Evolutionary conservation across 2,329 filamentous ascomycete genomes (phyloP).

Genomic region (Aspergillus sp.): DNA sequence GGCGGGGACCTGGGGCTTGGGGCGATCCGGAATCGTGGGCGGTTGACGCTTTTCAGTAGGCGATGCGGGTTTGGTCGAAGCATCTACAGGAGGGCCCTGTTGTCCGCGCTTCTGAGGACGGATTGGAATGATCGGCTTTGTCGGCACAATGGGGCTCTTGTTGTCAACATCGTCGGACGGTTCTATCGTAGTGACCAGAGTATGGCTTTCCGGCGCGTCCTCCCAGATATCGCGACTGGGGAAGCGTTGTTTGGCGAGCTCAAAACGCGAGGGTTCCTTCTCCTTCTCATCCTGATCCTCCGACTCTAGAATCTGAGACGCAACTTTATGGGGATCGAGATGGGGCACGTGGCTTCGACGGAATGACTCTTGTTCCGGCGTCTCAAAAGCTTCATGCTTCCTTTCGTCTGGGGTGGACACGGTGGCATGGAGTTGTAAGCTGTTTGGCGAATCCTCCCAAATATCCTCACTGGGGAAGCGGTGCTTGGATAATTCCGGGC

Average conservation of each 20-base stretch:
- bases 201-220: conserved; percentile 80
- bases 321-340: conserved; percentile 35
- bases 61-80: conserved; percentile 40
- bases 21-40: conserved; percentile 55
- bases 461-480: conserved; percentile 94
- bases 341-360: conserved; percentile 42
- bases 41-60: conserved; percentile 52
- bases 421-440: conserved; percentile 71
- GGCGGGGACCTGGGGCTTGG: conserved; percentile 66
- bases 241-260: conserved; percentile 65
- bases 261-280: conserved; percentile 46
- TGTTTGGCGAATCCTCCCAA: conserved; percentile 94
- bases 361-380: conserved; percentile 49
- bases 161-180: conserved; percentile 54
- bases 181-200: conserved; percentile 68
- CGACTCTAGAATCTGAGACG: conserved; percentile 32
- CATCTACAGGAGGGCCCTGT: conserved; percentile 29
- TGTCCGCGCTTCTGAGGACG: conserved; percentile 36
- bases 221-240: conserved; percentile 95
- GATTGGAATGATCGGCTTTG: conserved; percentile 33
- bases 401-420: conserved; percentile 76
- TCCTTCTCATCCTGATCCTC: conserved; percentile 25
- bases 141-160: conserved; percentile 35
- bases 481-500: conserved; percentile 54
- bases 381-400: conserved; percentile 44